Evolutionary conservation across 2,329 filamentous ascomycete genomes (phyloP), one percentile per base, ranked within the genome.

Genomic region (Ascochyta koolunga): DNA sequence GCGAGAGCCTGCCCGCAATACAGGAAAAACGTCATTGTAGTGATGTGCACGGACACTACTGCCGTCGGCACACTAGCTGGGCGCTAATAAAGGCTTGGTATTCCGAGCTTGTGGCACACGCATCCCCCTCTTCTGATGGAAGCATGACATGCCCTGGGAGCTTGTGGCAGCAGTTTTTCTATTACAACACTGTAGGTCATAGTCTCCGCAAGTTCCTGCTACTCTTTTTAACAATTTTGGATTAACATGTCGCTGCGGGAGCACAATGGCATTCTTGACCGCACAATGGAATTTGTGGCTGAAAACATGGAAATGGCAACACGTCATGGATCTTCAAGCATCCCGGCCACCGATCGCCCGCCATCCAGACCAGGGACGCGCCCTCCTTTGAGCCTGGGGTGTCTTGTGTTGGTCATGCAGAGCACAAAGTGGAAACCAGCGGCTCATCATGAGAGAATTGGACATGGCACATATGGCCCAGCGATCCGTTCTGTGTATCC

Each of bases 281-380:
- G 41, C 29, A 6, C 10, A n/a, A 37, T 36, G 40, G 45, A 33
- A 50, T 45, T 44, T 54, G 51, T 54, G 51, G 51, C 51, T 54
- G 45, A 50, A 54, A 54, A 41, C 51, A 54, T 54, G 45, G 35
- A 54, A 54, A 40, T 39, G 39, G 27, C 40, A 49, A 22, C 35
- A 50, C 51, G 51, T 54, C 45, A 50, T 54, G 51, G 51, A 50
- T 54, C 45, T 54, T 37, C 51, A 29, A 8, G 21, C 45, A 54
- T 54, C 51, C 51, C 31, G 41, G 51, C 21, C 18, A 50, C 40
- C 40, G 51, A 54, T 54, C 51, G 51, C 40, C 36, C 45, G 40
- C 46, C 40, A 50, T 54, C 45, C 51, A 54, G 51, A 54, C 51
- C 45, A 49, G 51, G 50, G 50, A 40, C 50, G 40, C 36, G 40